phyloP scores from a whole-genome alignment of 177 flowering plant genomes.

The Vitis hybrid region DNA sequence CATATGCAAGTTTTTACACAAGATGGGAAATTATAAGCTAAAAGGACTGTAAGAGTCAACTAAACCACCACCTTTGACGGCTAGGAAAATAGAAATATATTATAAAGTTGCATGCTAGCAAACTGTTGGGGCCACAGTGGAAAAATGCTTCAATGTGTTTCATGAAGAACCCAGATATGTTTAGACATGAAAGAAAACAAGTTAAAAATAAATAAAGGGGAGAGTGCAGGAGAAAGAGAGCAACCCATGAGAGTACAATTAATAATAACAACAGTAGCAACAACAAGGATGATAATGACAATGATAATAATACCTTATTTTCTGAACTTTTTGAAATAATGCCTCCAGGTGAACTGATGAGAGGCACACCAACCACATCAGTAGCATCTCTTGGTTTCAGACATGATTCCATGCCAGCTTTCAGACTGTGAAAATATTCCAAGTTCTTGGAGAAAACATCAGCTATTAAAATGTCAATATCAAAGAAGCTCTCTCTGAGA shows the following conservation, averaged over 20 bases:
- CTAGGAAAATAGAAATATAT: not conserved
- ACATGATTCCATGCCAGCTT: conserved; percentile 38
- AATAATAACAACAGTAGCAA: not conserved
- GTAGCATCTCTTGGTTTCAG: conserved; percentile 29
- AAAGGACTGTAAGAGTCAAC: not conserved
- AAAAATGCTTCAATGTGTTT: not conserved
- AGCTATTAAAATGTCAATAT: conserved; percentile 30
- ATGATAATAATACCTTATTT: conserved; percentile 41
- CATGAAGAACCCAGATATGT: no score
- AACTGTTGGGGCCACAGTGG: not conserved
- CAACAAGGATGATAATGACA: no score
- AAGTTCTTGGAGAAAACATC: conserved; percentile 49
- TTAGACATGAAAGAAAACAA: not conserved
- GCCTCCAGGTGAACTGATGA: conserved; percentile 24
- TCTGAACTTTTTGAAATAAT: conserved; percentile 22
- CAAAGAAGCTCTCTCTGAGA: conserved; percentile 41
- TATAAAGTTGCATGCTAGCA: not conserved
- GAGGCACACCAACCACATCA: conserved; percentile 19
- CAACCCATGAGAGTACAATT: not conserved
- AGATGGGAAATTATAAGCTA: not conserved
- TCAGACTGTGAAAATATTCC: conserved; percentile 49
- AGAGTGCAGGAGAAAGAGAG: no score
- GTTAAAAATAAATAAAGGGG: not conserved
- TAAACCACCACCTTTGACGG: not conserved
- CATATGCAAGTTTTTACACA: not conserved